Evolutionary conservation across 169 alveolate species (phyloP), one percentile per base, ranked within the genome.

Genomic region (Plasmodium gallinaceum): DNA sequence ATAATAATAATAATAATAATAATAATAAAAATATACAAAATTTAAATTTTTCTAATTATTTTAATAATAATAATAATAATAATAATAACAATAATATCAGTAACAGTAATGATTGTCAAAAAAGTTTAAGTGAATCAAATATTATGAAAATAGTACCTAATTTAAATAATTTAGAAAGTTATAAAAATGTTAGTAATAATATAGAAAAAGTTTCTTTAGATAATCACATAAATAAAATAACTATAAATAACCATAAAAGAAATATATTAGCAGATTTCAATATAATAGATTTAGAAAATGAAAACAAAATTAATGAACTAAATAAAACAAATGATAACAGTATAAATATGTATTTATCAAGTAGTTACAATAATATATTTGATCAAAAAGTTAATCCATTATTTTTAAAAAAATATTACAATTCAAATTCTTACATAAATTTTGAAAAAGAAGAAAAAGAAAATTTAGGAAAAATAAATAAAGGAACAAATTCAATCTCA

Each of bases 111-210:
- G 89, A 57, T 5, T 42, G 48, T 32, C 20, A 37, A 7, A 78
- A 78, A 57, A 64, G 78, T 57, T 37, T 66, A 16, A 78, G 78
- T 18, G 89, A 78, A 57, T 78, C 89, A 3, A 78, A 78, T 26
- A 48, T 78, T 10, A 54, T 64, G 42, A 78, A 58, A 39, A 64
- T 65, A 8, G 7, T 78, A 48, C 10, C 51, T n/a, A 76, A 78
- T 6, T 24, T 78, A 20, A 78, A 78, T 51, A 43, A 16, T 58
- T 46, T 20, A 24, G 65, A 73, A 5, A 24, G 66, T 22, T 39
- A 14, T 16, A n/a, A 37, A 39, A 68, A 16, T 12, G 42, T 42
- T 12, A 18, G 75, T 4, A 68, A 18, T 68, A 24, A 72, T 48
- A 48, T 46, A 10, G 75, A 64, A 9, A 22, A 18, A 6, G 8